phyloP scores from a whole-genome alignment of 306 rosid species.

The Alnus rubra region DNA sequence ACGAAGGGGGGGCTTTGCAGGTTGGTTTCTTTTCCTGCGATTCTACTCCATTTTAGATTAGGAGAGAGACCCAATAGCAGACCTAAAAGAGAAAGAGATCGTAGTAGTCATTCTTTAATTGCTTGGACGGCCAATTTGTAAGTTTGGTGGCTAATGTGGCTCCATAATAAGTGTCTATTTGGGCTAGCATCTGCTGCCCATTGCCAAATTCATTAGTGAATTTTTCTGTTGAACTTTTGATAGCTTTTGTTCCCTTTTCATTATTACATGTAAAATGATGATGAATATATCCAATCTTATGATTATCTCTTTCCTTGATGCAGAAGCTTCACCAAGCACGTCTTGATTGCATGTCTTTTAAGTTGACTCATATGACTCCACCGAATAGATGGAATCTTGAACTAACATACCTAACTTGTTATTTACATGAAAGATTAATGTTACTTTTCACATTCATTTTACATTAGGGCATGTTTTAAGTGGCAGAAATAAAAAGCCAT shows the following conservation, averaged over 20 bases:
- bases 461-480: too few relatives aligned
- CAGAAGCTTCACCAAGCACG: neutral
- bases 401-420: neutral
- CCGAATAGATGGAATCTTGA: neutral
- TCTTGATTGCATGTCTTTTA: neutral
- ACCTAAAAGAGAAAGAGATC: conserved; percentile 12
- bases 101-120: conserved; percentile 32
- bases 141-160: conserved; percentile 28
- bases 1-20: neutral
- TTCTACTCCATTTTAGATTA: conserved; percentile 46
- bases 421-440: neutral
- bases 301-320: conserved; percentile 6
- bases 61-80: conserved; percentile 34
- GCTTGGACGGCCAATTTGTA: conserved; percentile 19
- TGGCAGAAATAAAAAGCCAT: too few relatives aligned
- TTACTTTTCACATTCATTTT: too few relatives aligned
- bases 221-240: neutral
- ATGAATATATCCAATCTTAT: neutral
- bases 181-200: conserved; percentile 15
- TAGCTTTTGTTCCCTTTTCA: conserved; percentile 5
- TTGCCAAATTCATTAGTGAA: conserved; percentile 13
- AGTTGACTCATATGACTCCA: neutral
- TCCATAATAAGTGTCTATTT: conserved; percentile 22
- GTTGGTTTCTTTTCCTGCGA: conserved; percentile 24
- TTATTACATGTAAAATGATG: conserved; percentile 6